Base-by-base conservation (phyloP, 2,329 filamentous ascomycete species). In the Tolypocladium pustulatum region DNA sequence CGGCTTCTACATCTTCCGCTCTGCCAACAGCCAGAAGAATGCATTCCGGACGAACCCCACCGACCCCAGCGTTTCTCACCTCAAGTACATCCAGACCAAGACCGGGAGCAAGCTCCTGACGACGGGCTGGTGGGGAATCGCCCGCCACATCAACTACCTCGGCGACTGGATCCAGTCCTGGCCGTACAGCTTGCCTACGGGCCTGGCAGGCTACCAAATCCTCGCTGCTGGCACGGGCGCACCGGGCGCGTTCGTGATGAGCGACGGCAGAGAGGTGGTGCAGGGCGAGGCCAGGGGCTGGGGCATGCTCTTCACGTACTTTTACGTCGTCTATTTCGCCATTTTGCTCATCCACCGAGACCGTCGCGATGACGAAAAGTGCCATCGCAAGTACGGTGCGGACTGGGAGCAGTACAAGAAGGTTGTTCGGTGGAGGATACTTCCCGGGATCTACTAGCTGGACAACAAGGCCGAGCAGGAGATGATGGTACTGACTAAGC, bases 11-110 rank as follows among this genome's bases (percentile, higher is more conserved):
- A 91, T 96, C 71, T 97, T 97, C 85, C 91, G 93, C 60, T 81
- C 88, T n/a, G 85, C 90, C 70, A 97, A 97, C 80, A 90, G 85
- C 73, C 87, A 97, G 76, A 97, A 97, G 85, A 96, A 97, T 75
- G 82, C 83, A 30, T 97, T 97, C 85, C 86, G 94, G 60, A 95
- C 85, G 40, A 85, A 97, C 72, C 92, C 92, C 34, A 78, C 87
- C 37, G 90, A 96, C 68, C 89, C 91, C 0, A 80, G 81, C 37
- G 84, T 97, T 58, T 81, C 84, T 49, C 87, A 96, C 68, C 84
- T 97, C 65, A 84, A 88, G 69, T 96, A 88, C 73, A 91, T 97
- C 61, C 79, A 94, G 76, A 97, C 93, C 12, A 85, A 86, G 68
- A 81, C 84, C 2, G 93, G 93, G 56, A 91, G 89, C 59, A 89